Evolutionary conservation across 371 early-diverging fungal genomes (phyloP).

Genomic region (Phascolomyces articulosus): DNA sequence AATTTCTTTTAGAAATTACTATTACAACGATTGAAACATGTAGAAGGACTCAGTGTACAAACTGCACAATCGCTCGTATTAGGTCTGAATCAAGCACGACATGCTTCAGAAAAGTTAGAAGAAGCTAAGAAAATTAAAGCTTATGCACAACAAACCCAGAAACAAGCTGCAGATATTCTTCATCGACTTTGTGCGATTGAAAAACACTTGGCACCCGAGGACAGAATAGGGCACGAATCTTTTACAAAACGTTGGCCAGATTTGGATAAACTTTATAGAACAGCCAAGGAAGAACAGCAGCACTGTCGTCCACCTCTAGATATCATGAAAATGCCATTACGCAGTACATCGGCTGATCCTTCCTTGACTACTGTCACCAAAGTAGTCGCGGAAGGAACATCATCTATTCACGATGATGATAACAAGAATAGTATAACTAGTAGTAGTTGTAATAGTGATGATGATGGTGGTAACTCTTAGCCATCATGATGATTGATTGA

Average conservation of each 20-base stretch:
- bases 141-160: background rate
- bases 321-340: slow-evolving; percentile 1
- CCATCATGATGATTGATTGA: no score
- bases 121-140: background rate
- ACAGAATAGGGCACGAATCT: slow-evolving; percentile 1
- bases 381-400: background rate
- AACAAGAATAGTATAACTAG: background rate
- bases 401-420: background rate
- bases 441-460: background rate
- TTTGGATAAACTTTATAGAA: background rate
- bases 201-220: background rate
- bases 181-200: background rate
- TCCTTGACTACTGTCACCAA: background rate
- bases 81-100: slow-evolving; percentile 26
- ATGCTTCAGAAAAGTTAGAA: slow-evolving; percentile 8
- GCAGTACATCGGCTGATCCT: background rate
- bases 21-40: slow-evolving; percentile 1
- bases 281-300: background rate
- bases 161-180: background rate
- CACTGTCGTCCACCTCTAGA: background rate
- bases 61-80: background rate
- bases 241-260: slow-evolving; percentile 7
- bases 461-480: no score
- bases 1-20: background rate
- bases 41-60: slow-evolving; percentile 7